Evolutionary conservation across 1,284 basidiomycete species (phyloP).

Genomic region (Ustilago shanxiensis): DNA sequence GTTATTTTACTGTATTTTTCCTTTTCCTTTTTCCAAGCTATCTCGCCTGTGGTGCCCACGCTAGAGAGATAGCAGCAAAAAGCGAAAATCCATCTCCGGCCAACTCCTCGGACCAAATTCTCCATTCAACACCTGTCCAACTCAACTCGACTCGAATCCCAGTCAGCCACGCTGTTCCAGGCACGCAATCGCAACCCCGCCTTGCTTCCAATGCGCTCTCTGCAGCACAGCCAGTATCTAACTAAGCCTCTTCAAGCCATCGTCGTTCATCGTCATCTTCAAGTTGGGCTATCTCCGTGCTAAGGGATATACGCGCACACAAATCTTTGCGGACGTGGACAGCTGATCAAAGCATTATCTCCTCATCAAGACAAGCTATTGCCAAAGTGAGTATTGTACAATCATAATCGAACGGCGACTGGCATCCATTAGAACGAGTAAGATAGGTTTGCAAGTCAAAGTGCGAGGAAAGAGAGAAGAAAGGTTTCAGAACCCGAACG

Average conservation of each 20-base stretch:
- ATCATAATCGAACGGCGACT: too few species aligned
- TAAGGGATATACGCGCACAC: too few species aligned
- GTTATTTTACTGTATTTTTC: neutral
- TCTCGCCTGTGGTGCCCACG: slow-evolving; percentile 2
- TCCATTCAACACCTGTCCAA: neutral
- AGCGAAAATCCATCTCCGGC: slow-evolving; percentile 17
- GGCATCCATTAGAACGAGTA: neutral
- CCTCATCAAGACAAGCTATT: neutral
- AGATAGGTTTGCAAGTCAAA: too few species aligned
- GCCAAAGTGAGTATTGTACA: too few species aligned
- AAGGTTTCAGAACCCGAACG: neutral
- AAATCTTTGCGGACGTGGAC: too few species aligned
- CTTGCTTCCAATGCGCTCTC: neutral
- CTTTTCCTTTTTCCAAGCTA: neutral
- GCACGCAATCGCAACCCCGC: slow-evolving; percentile 3
- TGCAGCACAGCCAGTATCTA: too few species aligned
- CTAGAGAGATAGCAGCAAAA: neutral
- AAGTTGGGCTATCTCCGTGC: neutral
- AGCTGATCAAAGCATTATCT: neutral
- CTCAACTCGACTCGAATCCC: neutral
- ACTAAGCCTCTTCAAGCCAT: too few species aligned
- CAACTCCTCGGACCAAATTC: slow-evolving; percentile 29
- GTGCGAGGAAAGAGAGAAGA: neutral
- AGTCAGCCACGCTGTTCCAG: neutral
- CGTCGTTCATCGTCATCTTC: neutral